A percentile compares a stretch with the other conserved stretches of the same genome.
phyloP scores from a whole-genome alignment of 257 asterid genomes.

The Fraxinus pennsylvanica region DNA sequence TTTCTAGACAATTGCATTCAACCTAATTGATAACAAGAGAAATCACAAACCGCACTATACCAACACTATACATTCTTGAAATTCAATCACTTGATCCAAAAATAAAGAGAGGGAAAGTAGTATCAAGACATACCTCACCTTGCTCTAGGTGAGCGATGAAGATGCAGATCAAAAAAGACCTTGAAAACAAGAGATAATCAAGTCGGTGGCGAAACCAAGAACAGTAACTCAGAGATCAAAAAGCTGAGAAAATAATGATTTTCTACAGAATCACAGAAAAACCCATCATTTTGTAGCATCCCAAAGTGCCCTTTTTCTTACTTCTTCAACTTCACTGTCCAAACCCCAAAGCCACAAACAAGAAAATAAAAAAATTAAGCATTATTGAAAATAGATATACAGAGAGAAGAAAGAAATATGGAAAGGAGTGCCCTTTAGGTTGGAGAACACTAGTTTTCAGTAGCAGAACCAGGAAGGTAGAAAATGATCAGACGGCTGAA shows the following conservation, averaged over 20 bases:
- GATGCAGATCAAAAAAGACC: constrained; percentile 9
- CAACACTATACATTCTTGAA: constrained; percentile 21
- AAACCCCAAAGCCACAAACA: constrained; percentile 20
- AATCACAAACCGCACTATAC: constrained; percentile 9
- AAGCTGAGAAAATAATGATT: constrained; percentile 29
- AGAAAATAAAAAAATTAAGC: not conserved
- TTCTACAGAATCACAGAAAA: constrained; percentile 7
- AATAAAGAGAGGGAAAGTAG: not conserved
- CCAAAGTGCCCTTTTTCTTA: constrained; percentile 17
- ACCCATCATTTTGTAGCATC: constrained; percentile 19
- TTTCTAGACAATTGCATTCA: not conserved
- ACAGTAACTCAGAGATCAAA: constrained; percentile 1
- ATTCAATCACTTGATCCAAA: constrained; percentile 10
- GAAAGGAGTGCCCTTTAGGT: constrained; percentile 22
- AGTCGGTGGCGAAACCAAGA: constrained; percentile 34
- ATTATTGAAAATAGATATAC: constrained; percentile 35
- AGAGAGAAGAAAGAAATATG: constrained; percentile 19
- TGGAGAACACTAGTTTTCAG: constrained; percentile 21
- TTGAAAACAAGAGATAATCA: constrained; percentile 17
- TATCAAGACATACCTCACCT: constrained; percentile 24
- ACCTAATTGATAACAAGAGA: not conserved
- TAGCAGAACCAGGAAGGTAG: constrained; percentile 3
- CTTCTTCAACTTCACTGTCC: constrained; percentile 7
- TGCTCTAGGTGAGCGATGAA: not conserved
- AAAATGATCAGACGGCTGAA: constrained; percentile 49